Evolutionary conservation across 139 green algal genomes (phyloP), one percentile per base, ranked within the genome.

Genomic region (Chlamydomonas sp.): DNA sequence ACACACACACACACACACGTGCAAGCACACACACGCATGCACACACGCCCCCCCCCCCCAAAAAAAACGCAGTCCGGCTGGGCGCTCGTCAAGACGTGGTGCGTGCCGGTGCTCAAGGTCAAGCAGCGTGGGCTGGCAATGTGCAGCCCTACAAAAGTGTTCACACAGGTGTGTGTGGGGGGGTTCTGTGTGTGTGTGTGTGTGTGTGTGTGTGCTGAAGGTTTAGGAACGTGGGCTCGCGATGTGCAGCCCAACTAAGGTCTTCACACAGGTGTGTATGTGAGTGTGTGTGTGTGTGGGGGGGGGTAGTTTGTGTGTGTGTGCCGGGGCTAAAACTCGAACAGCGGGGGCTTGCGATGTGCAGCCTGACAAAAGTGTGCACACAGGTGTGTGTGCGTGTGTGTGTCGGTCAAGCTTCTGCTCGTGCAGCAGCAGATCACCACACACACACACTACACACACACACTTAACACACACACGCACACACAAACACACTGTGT

Each of bases 41-140:
- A n/a, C n/a, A n/a, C n/a, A n/a, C n/a, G n/a, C n/a, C n/a, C n/a
- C n/a, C n/a, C 69, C 22, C 59, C 57, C 22, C 73, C 74, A 31
- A 70, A 70, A 63, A 38, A 34, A 2, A 70, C 62, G 24, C 34
- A 50, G 1, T 50, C 20, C 0, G 61, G 68, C 33, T 8, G 37
- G 59, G 76, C 76, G 1, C 50, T 82, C 22, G 67, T 77, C 20
- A 82, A 82, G 76, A 0, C 76, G 24, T 82, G 73, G 38, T 82
- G 76, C 67, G 47, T 82, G 47, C 76, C 76, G 16, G 33, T 76
- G 57, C 63, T 72, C 35, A 82, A 82, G 76, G 67, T 66, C 36
- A 78, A 79, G 65, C 76, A 82, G 69, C 63, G 72, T 28, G 76
- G 76, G 35, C 39, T 81, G 47, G 75, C 63, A 48, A 81, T 74